Conservation (phyloP, 306 rosid species). For the Sicyos baderoa region DNA sequence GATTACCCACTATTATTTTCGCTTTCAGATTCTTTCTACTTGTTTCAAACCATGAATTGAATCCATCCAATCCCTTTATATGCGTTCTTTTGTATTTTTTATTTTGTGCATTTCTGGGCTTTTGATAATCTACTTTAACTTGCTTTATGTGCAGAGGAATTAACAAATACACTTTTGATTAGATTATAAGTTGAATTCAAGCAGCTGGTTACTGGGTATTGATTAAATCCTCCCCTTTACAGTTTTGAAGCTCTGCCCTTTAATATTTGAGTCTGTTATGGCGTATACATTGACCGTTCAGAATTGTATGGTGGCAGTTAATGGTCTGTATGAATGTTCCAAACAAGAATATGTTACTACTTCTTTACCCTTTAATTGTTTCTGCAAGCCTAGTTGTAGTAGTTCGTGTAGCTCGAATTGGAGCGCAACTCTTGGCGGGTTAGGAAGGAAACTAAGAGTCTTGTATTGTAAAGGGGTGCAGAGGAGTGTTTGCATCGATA, state of each 20-base stretch:
- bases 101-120: too few relatives aligned
- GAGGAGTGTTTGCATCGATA: slow-evolving; percentile 41
- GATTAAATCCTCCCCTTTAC: not conserved
- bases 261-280: slow-evolving; percentile 28
- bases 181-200: too few relatives aligned
- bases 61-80: too few relatives aligned
- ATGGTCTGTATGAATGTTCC: slow-evolving; percentile 27
- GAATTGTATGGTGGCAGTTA: slow-evolving; percentile 29
- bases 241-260: slow-evolving; percentile 18
- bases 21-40: too few relatives aligned
- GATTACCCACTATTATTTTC: too few relatives aligned
- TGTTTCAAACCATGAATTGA: too few relatives aligned
- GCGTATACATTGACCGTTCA: slow-evolving; percentile 37
- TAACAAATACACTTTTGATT: too few relatives aligned
- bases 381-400: slow-evolving; percentile 15
- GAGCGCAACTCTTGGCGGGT: slow-evolving; percentile 29
- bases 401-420: slow-evolving; percentile 23
- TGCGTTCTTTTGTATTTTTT: too few relatives aligned
- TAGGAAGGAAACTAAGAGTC: slow-evolving; percentile 16
- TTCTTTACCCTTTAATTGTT: slow-evolving; percentile 22
- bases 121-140: too few relatives aligned
- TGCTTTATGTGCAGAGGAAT: too few relatives aligned
- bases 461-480: slow-evolving; percentile 33
- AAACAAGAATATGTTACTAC: slow-evolving; percentile 31
- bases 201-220: not conserved